A percentile compares a stretch with the other conserved stretches of the same genome.
Evolutionary conservation across 1,284 basidiomycete species (phyloP).

Genomic region (Ustilago shanxiensis): DNA sequence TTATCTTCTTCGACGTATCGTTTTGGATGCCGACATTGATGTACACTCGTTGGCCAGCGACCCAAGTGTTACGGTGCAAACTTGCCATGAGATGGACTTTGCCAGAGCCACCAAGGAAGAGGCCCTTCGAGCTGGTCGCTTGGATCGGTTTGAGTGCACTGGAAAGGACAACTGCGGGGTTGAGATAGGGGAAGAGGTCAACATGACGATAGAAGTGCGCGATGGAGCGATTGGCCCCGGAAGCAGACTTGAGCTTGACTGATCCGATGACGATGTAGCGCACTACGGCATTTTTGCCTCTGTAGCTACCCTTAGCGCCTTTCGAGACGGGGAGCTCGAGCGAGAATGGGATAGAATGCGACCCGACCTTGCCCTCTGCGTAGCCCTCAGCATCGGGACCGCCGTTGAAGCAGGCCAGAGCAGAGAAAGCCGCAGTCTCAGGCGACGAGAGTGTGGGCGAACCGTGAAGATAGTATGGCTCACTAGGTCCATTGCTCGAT

Average conservation of each 20-base stretch:
- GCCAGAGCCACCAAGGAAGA: conserved; percentile 77
- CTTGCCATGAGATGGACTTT: conserved; percentile 81
- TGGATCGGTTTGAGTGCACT: conserved; percentile 77
- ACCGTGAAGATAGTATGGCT: conserved; percentile 67
- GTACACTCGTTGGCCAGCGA: conserved; percentile 86
- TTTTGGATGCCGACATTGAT: conserved; percentile 81
- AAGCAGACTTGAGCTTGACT: conserved; percentile 82
- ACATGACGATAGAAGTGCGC: conserved; percentile 92
- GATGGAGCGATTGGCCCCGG: conserved; percentile 75
- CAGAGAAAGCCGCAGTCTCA: conserved; percentile 72
- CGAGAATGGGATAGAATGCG: conserved; percentile 82
- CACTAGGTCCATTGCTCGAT: conserved; percentile 56
- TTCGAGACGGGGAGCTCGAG: conserved; percentile 79
- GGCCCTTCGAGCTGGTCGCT: conserved; percentile 75
- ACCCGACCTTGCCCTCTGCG: conserved; percentile 74
- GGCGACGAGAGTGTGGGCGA: conserved; percentile 56
- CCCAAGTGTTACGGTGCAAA: conserved; percentile 83
- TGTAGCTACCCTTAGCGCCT: conserved; percentile 80
- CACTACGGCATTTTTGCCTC: conserved; percentile 77
- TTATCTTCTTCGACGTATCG: conserved; percentile 74
- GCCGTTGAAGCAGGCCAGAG: conserved; percentile 73
- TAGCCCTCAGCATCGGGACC: conserved; percentile 79
- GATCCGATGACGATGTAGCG: conserved; percentile 88
- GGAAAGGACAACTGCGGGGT: conserved; percentile 78
- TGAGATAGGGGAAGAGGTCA: conserved; percentile 83